Evolutionary conservation across 148 eudicot species (phyloP).

Genomic region (Vaccinium darrowii): DNA sequence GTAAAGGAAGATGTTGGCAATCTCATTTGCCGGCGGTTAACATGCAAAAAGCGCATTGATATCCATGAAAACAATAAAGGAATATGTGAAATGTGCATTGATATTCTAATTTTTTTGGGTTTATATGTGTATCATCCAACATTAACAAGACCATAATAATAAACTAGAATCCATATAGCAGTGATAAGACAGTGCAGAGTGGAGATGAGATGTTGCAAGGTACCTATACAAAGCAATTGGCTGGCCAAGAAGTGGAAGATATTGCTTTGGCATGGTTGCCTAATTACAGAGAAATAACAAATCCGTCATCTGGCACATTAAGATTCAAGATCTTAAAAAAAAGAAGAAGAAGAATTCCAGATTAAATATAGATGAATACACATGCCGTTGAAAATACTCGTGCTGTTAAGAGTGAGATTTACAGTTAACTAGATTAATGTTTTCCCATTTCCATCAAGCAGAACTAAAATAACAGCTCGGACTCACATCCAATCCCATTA

Average conservation of each 20-base stretch:
- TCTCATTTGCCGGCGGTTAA: neutral
- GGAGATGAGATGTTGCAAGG: conserved; percentile 18
- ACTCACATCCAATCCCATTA: neutral
- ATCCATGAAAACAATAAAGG: neutral
- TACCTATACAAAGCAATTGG: conserved; percentile 98
- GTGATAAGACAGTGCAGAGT: neutral
- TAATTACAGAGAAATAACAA: conserved; percentile 47
- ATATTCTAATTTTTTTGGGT: neutral
- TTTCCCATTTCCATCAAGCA: neutral
- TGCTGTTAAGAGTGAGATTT: neutral
- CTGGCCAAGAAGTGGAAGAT: conserved; percentile 89
- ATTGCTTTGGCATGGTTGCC: conserved; percentile 99
- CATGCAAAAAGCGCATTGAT: neutral
- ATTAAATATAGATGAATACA: neutral
- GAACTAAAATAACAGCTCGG: neutral
- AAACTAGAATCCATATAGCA: neutral
- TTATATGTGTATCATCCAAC: neutral
- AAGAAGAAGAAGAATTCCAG: conserved; percentile 10
- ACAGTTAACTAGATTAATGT: neutral
- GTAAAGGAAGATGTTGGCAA: neutral
- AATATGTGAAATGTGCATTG: neutral
- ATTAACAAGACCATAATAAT: neutral
- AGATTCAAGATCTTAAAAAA: conserved; percentile 12
- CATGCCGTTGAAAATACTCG: neutral
- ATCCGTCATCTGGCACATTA: conserved; percentile 27